A percentile compares a stretch with the other conserved stretches of the same genome.
phyloP scores from a whole-genome alignment of 768 basidiomycete species.

The Artomyces pyxidatus region DNA sequence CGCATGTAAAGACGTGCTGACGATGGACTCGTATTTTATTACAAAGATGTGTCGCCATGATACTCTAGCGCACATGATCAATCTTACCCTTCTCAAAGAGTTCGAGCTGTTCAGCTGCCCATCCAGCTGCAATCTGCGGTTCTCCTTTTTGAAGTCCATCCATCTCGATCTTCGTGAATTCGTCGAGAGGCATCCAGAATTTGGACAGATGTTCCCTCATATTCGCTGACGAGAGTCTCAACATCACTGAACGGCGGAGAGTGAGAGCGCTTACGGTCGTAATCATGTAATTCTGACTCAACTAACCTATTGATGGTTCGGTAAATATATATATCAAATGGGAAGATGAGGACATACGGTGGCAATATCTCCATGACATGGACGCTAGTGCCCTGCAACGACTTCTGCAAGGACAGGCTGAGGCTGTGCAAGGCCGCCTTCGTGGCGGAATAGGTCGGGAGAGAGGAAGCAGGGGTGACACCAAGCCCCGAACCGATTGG shows the following conservation, averaged over 20 bases:
- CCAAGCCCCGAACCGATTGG: conserved; percentile 47
- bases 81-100: conserved; percentile 25
- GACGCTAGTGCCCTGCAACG: conserved; percentile 41
- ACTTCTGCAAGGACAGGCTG: conserved; percentile 35
- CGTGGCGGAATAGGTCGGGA: conserved; percentile 46
- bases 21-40: too few species aligned
- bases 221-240: conserved; percentile 24
- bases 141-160: conserved; percentile 31
- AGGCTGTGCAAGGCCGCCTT: conserved; percentile 53
- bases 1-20: too few species aligned
- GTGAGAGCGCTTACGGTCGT: conserved; percentile 34
- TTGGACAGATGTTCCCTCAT: conserved; percentile 39
- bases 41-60: too few species aligned
- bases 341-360: conserved; percentile 33
- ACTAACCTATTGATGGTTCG: conserved; percentile 34
- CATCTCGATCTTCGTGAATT: conserved; percentile 34
- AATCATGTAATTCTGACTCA: conserved; percentile 56
- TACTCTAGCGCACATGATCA: too few species aligned
- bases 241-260: not conserved
- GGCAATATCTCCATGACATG: conserved; percentile 50
- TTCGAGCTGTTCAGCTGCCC: conserved; percentile 12
- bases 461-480: conserved; percentile 32
- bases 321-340: not conserved
- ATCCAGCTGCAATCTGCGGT: conserved; percentile 22
- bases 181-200: conserved; percentile 45